phyloP scores from a whole-genome alignment of 768 basidiomycete genomes.

The Lentinula boryana region DNA sequence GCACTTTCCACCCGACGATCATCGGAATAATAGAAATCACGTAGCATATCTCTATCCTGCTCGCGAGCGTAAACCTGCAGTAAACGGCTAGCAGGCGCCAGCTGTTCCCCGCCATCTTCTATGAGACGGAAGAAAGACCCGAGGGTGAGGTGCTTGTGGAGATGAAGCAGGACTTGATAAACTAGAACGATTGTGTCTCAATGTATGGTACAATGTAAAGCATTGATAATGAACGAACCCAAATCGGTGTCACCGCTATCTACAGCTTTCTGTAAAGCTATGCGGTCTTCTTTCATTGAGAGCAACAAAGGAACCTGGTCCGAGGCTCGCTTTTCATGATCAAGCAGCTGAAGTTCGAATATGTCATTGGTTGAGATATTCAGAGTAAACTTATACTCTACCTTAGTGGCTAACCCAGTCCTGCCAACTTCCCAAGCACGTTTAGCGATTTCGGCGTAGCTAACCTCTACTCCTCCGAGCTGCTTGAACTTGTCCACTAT shows the following conservation, averaged over 20 bases:
- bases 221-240: conserved; percentile 41
- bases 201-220: not conserved
- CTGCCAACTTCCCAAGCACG: conserved; percentile 90
- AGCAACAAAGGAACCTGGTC: conserved; percentile 93
- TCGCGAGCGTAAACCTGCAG: conserved; percentile 89
- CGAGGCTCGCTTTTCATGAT: conserved; percentile 81
- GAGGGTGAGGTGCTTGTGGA: conserved; percentile 76
- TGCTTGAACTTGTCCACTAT: conserved; percentile 91
- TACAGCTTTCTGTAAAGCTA: conserved; percentile 85
- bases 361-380: not conserved
- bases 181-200: conserved; percentile 40
- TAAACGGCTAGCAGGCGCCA: conserved; percentile 70
- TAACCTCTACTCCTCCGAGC: conserved; percentile 72
- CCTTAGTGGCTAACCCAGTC: conserved; percentile 78
- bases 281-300: conserved; percentile 88
- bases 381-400: conserved; percentile 18
- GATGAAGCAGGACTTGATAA: conserved; percentile 86
- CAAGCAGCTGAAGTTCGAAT: conserved; percentile 52
- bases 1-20: conserved; percentile 94
- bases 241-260: conserved; percentile 95
- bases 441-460: conserved; percentile 92
- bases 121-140: conserved; percentile 94
- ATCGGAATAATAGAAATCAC: conserved; percentile 98
- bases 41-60: conserved; percentile 85
- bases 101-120: conserved; percentile 77